A percentile compares a stretch with the other conserved stretches of the same genome.
Conservation (phyloP, 805 yeast genomes). For the Kockiozyma suomiensis region DNA sequence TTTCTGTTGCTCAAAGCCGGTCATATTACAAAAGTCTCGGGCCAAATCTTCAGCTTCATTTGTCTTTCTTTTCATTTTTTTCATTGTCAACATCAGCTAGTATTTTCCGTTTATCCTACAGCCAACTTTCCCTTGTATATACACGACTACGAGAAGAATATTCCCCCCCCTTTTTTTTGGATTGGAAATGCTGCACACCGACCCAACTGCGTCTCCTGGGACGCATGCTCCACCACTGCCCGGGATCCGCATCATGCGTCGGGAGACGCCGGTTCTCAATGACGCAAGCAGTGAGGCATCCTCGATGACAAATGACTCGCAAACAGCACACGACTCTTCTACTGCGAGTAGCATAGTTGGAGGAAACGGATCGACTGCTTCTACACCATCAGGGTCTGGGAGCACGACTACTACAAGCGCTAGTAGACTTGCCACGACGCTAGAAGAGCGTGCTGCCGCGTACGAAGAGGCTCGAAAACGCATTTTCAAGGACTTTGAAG, state of each 20-base stretch:
- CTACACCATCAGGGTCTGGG: conserved; percentile 53
- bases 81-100: too few species aligned
- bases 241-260: conserved; percentile 32
- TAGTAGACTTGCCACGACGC: conserved; percentile 43
- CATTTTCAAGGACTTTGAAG: conserved; percentile 43
- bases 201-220: background rate
- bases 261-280: conserved; percentile 21
- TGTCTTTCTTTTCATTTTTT: too few species aligned
- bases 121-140: too few species aligned
- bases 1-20: background rate
- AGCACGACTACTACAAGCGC: background rate
- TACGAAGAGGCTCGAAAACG: conserved; percentile 47
- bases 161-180: background rate
- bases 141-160: background rate
- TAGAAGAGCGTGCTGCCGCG: conserved; percentile 46
- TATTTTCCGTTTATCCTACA: too few species aligned
- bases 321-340: conserved; percentile 6
- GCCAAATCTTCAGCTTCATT: too few species aligned
- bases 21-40: too few species aligned
- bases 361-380: conserved; percentile 41
- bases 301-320: conserved; percentile 17
- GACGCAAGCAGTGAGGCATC: conserved; percentile 25
- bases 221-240: background rate
- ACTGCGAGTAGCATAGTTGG: conserved; percentile 1
- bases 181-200: background rate